Conservation (phyloP, 106 monocot species). For the Dendrobium chrysotoxum region DNA sequence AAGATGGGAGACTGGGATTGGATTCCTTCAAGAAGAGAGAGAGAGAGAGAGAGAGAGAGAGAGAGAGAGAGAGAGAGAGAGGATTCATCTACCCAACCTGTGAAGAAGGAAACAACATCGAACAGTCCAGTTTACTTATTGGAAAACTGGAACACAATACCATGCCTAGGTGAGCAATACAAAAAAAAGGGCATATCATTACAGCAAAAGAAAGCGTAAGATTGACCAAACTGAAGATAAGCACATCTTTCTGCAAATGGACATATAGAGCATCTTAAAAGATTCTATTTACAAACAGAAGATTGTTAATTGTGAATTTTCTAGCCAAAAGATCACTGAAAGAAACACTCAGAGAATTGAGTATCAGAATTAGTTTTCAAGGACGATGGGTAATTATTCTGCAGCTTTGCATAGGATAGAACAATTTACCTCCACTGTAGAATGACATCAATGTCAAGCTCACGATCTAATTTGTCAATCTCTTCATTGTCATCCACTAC, state of each 20-base stretch:
- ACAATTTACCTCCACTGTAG: slow-evolving; percentile 90
- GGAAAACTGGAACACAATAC: not conserved
- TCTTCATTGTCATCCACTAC: slow-evolving; percentile 76
- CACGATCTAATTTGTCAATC: slow-evolving; percentile 64
- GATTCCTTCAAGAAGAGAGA: too few relatives aligned
- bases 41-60: too few relatives aligned
- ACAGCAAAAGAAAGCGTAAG: not conserved
- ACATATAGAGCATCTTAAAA: not conserved
- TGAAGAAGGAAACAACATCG: not conserved
- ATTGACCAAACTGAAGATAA: not conserved
- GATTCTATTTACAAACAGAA: not conserved
- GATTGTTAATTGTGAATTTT: not conserved
- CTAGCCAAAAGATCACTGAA: not conserved
- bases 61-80: too few relatives aligned
- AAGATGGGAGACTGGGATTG: too few relatives aligned
- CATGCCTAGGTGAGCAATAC: not conserved
- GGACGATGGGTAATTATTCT: not conserved
- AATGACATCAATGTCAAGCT: slow-evolving; percentile 94
- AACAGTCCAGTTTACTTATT: not conserved
- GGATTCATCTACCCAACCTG: too few relatives aligned
- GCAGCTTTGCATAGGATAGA: not conserved
- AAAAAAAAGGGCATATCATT: not conserved
- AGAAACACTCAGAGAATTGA: not conserved
- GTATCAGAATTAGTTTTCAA: not conserved
- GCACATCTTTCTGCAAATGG: not conserved